Evolutionary conservation across 2,329 filamentous ascomycete species (phyloP).

Genomic region (Chaetomiaceae sp.): DNA sequence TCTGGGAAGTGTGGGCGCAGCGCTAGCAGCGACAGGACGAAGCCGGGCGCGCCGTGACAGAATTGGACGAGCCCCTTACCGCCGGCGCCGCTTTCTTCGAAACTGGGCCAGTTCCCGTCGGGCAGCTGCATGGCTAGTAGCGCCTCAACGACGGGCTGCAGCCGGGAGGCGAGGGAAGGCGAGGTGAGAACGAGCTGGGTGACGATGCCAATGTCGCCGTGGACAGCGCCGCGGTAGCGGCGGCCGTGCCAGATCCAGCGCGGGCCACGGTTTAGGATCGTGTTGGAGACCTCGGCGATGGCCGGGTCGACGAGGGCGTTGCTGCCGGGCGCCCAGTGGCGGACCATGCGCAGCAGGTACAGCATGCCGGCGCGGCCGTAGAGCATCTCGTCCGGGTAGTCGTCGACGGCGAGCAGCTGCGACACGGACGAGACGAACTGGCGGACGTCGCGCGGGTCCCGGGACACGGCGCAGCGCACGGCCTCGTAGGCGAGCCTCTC

Average conservation of each 20-base stretch:
- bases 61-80: constrained; percentile 45
- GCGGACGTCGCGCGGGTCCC: constrained; percentile 33
- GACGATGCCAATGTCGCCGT: constrained; percentile 64
- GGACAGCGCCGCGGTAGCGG: constrained; percentile 58
- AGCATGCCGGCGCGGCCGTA: constrained; percentile 63
- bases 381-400: constrained; percentile 51
- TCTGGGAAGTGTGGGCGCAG: constrained; percentile 45
- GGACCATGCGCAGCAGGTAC: constrained; percentile 60
- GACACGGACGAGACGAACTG: constrained; percentile 37
- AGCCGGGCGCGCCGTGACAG: constrained; percentile 55
- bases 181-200: constrained; percentile 60
- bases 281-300: constrained; percentile 50
- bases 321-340: constrained; percentile 47
- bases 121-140: constrained; percentile 53
- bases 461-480: constrained; percentile 38
- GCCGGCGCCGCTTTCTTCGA: constrained; percentile 8
- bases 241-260: constrained; percentile 60
- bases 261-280: constrained; percentile 47
- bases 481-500: constrained; percentile 44
- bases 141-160: constrained; percentile 47
- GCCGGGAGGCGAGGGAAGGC: constrained; percentile 45
- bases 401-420: constrained; percentile 35
- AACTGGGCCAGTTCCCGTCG: constrained; percentile 27
- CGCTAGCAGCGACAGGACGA: constrained; percentile 46
- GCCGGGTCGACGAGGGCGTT: constrained; percentile 44